Conservation (phyloP, 2,329 filamentous ascomycete genomes). For the Aspergillus sergii region DNA sequence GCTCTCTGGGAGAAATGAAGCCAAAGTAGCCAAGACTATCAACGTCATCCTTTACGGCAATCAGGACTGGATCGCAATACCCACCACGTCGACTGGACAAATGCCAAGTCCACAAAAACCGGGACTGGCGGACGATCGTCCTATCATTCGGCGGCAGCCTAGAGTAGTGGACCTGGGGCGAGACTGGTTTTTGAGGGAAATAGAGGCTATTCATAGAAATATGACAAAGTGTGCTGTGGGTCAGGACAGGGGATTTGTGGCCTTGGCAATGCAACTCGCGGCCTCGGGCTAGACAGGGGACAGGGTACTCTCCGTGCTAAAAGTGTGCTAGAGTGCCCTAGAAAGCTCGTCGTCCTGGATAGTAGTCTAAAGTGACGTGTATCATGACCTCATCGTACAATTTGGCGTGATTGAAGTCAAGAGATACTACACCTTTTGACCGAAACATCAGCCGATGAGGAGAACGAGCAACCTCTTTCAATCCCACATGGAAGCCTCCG, state of each 20-base stretch:
- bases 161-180: not conserved
- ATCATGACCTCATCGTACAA: not conserved
- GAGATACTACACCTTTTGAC: not conserved
- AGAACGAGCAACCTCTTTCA: not conserved
- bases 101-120: slow-evolving; percentile 1
- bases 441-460: not conserved
- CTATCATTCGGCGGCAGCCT: not conserved
- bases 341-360: not conserved
- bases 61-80: not conserved
- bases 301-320: not conserved
- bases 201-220: not conserved
- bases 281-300: not conserved
- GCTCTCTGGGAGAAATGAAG: not conserved
- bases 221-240: not conserved
- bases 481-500: slow-evolving; percentile 2
- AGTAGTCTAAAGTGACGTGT: not conserved
- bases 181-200: not conserved
- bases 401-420: not conserved
- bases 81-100: not conserved
- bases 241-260: slow-evolving; percentile 4
- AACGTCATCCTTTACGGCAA: not conserved
- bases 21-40: not conserved
- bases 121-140: not conserved
- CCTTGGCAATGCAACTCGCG: not conserved
- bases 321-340: not conserved